Evolutionary conservation across 441 rosid species (phyloP).

Genomic region (Oxalis stricta): DNA sequence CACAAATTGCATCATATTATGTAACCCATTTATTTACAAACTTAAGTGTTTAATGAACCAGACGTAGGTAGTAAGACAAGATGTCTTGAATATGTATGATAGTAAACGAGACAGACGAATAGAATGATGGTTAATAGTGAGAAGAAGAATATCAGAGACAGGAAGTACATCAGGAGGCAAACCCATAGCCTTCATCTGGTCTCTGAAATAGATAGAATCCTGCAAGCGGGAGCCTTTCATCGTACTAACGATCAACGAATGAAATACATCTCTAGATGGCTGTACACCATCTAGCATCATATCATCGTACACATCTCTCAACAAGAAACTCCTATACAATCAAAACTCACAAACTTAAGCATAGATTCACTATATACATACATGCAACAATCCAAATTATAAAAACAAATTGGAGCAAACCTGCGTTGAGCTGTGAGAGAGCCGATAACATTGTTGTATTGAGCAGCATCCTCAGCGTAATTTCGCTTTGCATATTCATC

Average conservation of each 20-base stretch:
- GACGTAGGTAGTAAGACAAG: no score
- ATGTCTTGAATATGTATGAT: no score
- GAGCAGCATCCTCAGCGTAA: conserved; percentile 52
- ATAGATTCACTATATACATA: background rate
- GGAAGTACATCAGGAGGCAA: conserved; percentile 75
- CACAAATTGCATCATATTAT: no score
- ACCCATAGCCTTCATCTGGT: conserved; percentile 79
- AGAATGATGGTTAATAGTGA: no score
- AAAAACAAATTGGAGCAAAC: no score
- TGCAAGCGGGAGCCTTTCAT: conserved; percentile 81
- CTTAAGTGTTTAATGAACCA: no score
- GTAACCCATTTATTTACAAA: background rate
- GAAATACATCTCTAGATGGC: conserved; percentile 64
- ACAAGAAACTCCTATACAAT: conserved; percentile 34
- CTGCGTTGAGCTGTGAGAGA: conserved; percentile 56
- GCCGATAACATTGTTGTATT: conserved; percentile 55
- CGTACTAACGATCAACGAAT: conserved; percentile 63
- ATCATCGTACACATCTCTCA: conserved; percentile 87
- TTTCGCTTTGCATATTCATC: conserved; percentile 48
- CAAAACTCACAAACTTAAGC: background rate
- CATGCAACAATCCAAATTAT: background rate
- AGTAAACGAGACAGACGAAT: no score
- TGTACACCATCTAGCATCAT: conserved; percentile 90
- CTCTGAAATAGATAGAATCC: conserved; percentile 70
- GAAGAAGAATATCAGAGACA: background rate